A percentile compares a stretch with the other conserved stretches of the same genome.
phyloP scores from a whole-genome alignment of 2,329 filamentous ascomycete genomes.

The Fusarium bactridioides region DNA sequence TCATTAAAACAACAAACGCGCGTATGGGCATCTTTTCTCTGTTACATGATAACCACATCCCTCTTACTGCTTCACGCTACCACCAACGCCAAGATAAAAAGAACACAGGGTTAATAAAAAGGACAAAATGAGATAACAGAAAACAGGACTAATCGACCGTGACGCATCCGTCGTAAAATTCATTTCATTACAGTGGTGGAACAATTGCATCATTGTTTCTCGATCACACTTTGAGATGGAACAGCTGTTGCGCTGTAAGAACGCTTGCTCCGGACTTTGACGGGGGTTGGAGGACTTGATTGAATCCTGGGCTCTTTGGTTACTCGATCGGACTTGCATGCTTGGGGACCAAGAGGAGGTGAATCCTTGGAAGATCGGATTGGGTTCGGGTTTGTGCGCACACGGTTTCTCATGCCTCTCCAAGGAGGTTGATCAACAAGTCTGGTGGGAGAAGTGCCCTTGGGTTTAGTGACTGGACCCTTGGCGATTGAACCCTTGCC shows the following conservation, averaged over 20 bases:
- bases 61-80: slow-evolving; percentile 21
- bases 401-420: slow-evolving; percentile 12
- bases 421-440: slow-evolving; percentile 14
- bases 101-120: not conserved
- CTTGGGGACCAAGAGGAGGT: not conserved
- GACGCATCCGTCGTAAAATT: slow-evolving; percentile 32
- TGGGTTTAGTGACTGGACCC: not conserved
- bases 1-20: slow-evolving; percentile 8
- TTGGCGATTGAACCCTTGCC: not conserved
- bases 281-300: not conserved
- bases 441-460: not conserved
- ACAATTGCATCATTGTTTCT: slow-evolving; percentile 19
- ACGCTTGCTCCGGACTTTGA: slow-evolving; percentile 32
- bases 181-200: slow-evolving; percentile 36
- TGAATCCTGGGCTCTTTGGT: slow-evolving; percentile 16
- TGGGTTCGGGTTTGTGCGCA: slow-evolving; percentile 1
- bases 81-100: slow-evolving; percentile 39
- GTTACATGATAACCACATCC: slow-evolving; percentile 11
- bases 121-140: not conserved
- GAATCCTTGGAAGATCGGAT: not conserved
- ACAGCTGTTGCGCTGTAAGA: not conserved
- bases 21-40: not conserved
- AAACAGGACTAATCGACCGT: slow-evolving; percentile 21
- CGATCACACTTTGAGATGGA: not conserved
- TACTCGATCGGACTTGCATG: not conserved